phyloP scores from a whole-genome alignment of 768 basidiomycete species.

The Suillus subalutaceus region DNA sequence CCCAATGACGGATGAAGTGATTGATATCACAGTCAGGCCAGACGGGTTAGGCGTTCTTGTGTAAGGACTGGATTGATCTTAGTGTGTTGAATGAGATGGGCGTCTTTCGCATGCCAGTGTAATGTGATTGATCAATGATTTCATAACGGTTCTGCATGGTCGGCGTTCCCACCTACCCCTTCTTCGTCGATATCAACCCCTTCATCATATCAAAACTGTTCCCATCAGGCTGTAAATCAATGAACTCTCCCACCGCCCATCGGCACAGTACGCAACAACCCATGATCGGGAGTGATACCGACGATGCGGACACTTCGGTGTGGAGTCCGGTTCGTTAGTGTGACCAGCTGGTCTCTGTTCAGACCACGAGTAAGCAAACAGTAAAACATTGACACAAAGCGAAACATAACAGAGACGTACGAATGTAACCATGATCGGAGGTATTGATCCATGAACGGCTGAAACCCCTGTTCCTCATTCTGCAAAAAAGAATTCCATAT shows the following conservation, averaged over 20 bases:
- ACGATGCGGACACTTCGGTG: conserved; percentile 72
- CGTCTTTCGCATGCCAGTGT: no score
- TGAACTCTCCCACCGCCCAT: conserved; percentile 45
- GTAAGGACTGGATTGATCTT: no score
- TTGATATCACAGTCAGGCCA: no score
- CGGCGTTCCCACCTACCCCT: no score
- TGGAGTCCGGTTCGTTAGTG: conserved; percentile 76
- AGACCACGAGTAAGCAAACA: background rate
- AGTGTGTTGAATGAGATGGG: no score
- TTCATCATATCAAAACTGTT: conserved; percentile 97
- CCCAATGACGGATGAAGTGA: no score
- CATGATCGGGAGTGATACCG: conserved; percentile 87
- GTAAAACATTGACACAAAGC: no score
- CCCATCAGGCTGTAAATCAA: conserved; percentile 97
- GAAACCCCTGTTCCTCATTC: conserved; percentile 61
- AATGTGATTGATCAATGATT: no score
- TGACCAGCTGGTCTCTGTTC: conserved; percentile 80
- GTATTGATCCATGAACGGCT: conserved; percentile 80
- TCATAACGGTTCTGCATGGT: no score
- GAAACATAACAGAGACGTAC: no score
- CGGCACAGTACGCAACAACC: conserved; percentile 80
- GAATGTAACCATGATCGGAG: conserved; percentile 30
- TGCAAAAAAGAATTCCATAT: no score
- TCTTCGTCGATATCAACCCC: conserved; percentile 36
- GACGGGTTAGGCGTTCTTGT: no score